phyloP scores from a whole-genome alignment of 2,329 filamentous ascomycete species.

The Colletotrichum horii region DNA sequence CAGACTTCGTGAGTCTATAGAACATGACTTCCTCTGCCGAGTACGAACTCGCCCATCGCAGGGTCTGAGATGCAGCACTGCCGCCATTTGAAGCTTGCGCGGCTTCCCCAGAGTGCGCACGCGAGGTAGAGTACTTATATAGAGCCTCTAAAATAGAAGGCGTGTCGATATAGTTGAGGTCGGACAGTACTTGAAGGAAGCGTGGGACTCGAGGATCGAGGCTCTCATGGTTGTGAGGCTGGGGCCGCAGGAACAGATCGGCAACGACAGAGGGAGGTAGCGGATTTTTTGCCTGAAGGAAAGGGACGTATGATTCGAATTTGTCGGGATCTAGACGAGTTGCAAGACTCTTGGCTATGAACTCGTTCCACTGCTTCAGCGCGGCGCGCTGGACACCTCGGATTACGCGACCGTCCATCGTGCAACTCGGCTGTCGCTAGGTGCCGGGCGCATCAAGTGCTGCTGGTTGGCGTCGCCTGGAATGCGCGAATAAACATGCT shows the following conservation, averaged over 20 bases:
- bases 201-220: conserved; percentile 64
- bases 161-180: conserved; percentile 56
- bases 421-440: not conserved
- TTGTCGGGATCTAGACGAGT: conserved; percentile 56
- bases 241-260: conserved; percentile 64
- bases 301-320: conserved; percentile 56
- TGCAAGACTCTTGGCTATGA: conserved; percentile 55
- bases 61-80: not conserved
- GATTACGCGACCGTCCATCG: conserved; percentile 20
- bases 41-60: conserved; percentile 62
- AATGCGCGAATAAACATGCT: not conserved
- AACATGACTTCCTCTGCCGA: conserved; percentile 87
- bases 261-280: conserved; percentile 57
- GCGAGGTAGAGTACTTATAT: conserved; percentile 62
- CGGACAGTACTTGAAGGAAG: conserved; percentile 63
- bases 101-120: conserved; percentile 37
- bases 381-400: conserved; percentile 26
- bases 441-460: conserved; percentile 3
- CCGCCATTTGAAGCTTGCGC: not conserved
- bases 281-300: conserved; percentile 57
- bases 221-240: conserved; percentile 48
- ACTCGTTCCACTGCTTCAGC: conserved; percentile 52
- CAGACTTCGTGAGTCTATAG: conserved; percentile 89
- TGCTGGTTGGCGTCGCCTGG: not conserved
- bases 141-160: conserved; percentile 60